A percentile compares a stretch with the other conserved stretches of the same genome.
Evolutionary conservation across 345 rosid species (phyloP).

Genomic region (Kandelia obovata): DNA sequence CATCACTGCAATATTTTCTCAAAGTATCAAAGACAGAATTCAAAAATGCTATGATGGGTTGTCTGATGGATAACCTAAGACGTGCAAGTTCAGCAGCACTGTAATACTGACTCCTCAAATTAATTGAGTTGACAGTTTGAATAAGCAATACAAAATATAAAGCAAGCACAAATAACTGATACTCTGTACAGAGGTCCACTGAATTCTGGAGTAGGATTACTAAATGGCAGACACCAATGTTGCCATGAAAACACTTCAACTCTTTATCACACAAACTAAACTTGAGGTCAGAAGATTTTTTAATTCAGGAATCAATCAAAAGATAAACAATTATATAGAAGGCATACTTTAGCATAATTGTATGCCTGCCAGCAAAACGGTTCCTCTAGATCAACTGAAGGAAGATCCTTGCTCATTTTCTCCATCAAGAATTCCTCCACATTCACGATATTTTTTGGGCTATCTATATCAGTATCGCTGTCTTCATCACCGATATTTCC

Average conservation of each 20-base stretch:
- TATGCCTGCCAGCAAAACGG: conserved; percentile 96
- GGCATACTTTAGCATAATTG: conserved; percentile 71
- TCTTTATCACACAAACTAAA: not conserved
- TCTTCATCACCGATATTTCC: conserved; percentile 60
- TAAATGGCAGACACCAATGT: too few species aligned
- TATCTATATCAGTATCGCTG: conserved; percentile 63
- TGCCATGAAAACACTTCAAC: not conserved
- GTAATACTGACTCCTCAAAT: too few species aligned
- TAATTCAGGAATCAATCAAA: conserved; percentile 11
- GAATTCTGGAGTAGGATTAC: too few species aligned
- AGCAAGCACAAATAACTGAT: not conserved
- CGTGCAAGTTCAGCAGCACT: too few species aligned
- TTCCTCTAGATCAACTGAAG: conserved; percentile 83
- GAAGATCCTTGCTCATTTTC: conserved; percentile 84
- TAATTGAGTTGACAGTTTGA: too few species aligned
- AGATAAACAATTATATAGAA: not conserved
- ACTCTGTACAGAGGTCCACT: not conserved
- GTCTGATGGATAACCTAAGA: too few species aligned
- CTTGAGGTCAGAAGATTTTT: not conserved
- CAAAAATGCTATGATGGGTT: not conserved
- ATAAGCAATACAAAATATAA: not conserved
- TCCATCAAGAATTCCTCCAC: conserved; percentile 74
- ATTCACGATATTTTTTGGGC: conserved; percentile 58
- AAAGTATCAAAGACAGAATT: not conserved
- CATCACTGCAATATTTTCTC: not conserved